These are phyloP conservation scores for Westerdykella aurantiaca DNA, from an alignment of 2,329 filamentous ascomycete species.

Conservation along the genomic window DNA sequence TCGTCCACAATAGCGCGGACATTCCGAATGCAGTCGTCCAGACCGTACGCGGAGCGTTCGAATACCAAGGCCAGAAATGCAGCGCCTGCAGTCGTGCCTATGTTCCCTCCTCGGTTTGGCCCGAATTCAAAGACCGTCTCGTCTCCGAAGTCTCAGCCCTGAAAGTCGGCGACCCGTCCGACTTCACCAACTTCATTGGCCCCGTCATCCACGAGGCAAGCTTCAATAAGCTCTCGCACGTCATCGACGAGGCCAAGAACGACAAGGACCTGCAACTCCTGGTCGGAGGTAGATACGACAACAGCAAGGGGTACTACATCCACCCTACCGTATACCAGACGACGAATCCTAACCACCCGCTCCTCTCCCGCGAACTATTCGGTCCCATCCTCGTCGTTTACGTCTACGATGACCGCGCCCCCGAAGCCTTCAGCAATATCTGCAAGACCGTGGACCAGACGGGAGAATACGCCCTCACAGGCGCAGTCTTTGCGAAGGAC, in stretches of 20 bases:
- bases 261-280: conserved; percentile 68
- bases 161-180: conserved; percentile 62
- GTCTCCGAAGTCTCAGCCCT: conserved; percentile 64
- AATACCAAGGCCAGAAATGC: conserved; percentile 90
- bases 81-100: conserved; percentile 77
- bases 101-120: conserved; percentile 68
- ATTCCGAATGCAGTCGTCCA: conserved; percentile 72
- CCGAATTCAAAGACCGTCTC: conserved; percentile 62
- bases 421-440: conserved; percentile 53
- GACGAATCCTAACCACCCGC: conserved; percentile 65
- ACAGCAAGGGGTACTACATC: conserved; percentile 74
- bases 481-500: conserved; percentile 68
- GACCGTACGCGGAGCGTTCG: conserved; percentile 80
- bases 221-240: conserved; percentile 72
- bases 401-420: conserved; percentile 66
- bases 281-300: conserved; percentile 70
- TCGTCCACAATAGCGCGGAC: conserved; percentile 72
- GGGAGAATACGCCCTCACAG: conserved; percentile 72
- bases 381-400: conserved; percentile 70
- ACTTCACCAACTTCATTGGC: conserved; percentile 75
- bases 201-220: conserved; percentile 78
- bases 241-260: conserved; percentile 73
- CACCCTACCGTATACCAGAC: conserved; percentile 77
- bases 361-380: conserved; percentile 75
- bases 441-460: conserved; percentile 63